Evolutionary conservation across 2,329 filamentous ascomycete species (phyloP).

Genomic region (Aspergillus spinulosporus): DNA sequence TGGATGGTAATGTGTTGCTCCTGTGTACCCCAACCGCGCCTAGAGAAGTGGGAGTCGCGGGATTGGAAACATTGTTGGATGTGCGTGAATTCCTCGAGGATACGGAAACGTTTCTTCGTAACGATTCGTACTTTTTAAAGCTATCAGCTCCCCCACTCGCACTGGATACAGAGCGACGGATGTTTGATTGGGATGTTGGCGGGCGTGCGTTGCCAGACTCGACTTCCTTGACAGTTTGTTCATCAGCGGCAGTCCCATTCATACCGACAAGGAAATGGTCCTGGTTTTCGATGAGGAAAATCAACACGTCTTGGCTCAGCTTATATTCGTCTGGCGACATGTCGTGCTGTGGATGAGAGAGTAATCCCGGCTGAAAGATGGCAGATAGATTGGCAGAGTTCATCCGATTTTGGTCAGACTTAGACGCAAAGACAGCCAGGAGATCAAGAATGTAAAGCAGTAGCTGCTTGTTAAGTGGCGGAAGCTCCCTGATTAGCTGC

Average conservation of each 20-base stretch:
- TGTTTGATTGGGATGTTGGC: slow-evolving; percentile 50
- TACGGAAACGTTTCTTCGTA: slow-evolving; percentile 86
- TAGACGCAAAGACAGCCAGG: slow-evolving; percentile 93
- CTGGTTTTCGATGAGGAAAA: slow-evolving; percentile 97
- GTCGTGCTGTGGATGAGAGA: slow-evolving; percentile 90
- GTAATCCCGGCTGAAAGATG: slow-evolving; percentile 95
- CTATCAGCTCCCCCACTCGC: slow-evolving; percentile 88
- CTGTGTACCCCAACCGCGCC: slow-evolving; percentile 62
- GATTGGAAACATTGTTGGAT: slow-evolving; percentile 70
- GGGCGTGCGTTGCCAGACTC: slow-evolving; percentile 63
- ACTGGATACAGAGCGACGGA: slow-evolving; percentile 78
- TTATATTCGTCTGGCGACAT: slow-evolving; percentile 95
- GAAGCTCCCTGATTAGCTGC: slow-evolving; percentile 85
- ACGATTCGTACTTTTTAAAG: slow-evolving; percentile 71
- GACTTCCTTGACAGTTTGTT: slow-evolving; percentile 66
- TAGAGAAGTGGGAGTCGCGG: slow-evolving; percentile 59
- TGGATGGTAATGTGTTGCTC: slow-evolving; percentile 93
- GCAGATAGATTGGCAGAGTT: slow-evolving; percentile 90
- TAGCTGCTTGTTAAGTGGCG: slow-evolving; percentile 87
- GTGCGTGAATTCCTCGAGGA: slow-evolving; percentile 83
- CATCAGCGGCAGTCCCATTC: slow-evolving; percentile 95
- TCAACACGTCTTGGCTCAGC: slow-evolving; percentile 92
- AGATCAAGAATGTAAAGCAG: slow-evolving; percentile 94
- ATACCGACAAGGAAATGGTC: slow-evolving; percentile 98
- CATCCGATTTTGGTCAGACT: slow-evolving; percentile 96